phyloP scores from a whole-genome alignment of 2,329 filamentous ascomycete species.

The Fusarium sp. region DNA sequence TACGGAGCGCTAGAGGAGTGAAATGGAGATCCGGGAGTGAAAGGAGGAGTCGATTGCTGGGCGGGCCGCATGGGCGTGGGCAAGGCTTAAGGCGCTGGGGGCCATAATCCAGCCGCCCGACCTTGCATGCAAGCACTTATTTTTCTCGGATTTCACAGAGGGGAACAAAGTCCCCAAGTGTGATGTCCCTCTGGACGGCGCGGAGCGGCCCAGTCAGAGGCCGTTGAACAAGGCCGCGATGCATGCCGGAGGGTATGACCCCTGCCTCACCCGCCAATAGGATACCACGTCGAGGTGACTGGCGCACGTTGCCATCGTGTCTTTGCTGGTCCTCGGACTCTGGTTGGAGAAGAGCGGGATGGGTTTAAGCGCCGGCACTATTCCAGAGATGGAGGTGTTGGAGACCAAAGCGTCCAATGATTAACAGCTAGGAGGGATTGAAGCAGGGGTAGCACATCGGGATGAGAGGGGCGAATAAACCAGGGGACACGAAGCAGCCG shows the following conservation, averaged over 20 bases:
- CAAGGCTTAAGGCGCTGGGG: slow-evolving; percentile 44
- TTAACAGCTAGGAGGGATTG: background rate
- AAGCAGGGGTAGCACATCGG: slow-evolving; percentile 17
- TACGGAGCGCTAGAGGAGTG: slow-evolving; percentile 7
- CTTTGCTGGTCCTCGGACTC: slow-evolving; percentile 5
- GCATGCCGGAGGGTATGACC: slow-evolving; percentile 38
- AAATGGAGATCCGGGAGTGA: slow-evolving; percentile 4
- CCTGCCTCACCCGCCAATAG: slow-evolving; percentile 39
- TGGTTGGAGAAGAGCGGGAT: slow-evolving; percentile 37
- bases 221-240: slow-evolving; percentile 28
- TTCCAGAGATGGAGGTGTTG: slow-evolving; percentile 14
- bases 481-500: background rate
- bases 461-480: slow-evolving; percentile 1
- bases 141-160: background rate
- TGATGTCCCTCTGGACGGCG: slow-evolving; percentile 40
- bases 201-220: slow-evolving; percentile 46
- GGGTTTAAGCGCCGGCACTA: slow-evolving; percentile 45
- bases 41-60: slow-evolving; percentile 17
- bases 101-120: slow-evolving; percentile 43
- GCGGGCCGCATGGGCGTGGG: slow-evolving; percentile 39
- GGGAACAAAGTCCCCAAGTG: slow-evolving; percentile 34
- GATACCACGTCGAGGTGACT: slow-evolving; percentile 13
- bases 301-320: slow-evolving; percentile 6
- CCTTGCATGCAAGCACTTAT: slow-evolving; percentile 36
- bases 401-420: slow-evolving; percentile 30